Evolutionary conservation across 78 protist species (phyloP).

Genomic region (Dictyostelium firmibasis): DNA sequence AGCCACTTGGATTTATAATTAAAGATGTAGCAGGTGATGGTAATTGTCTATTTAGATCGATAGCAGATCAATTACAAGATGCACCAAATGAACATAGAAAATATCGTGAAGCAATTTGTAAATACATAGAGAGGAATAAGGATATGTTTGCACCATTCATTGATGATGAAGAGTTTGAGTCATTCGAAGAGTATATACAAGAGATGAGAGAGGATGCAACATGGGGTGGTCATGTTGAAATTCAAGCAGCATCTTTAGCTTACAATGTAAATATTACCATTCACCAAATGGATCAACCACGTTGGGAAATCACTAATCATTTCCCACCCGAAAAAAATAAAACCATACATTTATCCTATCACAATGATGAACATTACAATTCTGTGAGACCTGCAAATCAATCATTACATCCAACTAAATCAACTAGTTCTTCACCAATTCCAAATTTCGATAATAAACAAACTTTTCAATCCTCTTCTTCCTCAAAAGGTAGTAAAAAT

Average conservation of each 20-base stretch:
- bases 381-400: constrained; percentile 25
- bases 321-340: constrained; percentile 32
- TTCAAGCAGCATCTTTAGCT: constrained; percentile 61
- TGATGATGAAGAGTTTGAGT: constrained; percentile 70
- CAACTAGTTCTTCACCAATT: background rate
- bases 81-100: constrained; percentile 68
- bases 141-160: constrained; percentile 79
- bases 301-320: constrained; percentile 70
- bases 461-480: background rate
- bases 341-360: constrained; percentile 72
- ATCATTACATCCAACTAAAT: background rate
- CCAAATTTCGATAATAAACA: constrained; percentile 6
- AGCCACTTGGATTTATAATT: constrained; percentile 60
- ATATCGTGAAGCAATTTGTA: constrained; percentile 41
- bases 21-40: constrained; percentile 90
- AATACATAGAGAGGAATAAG: constrained; percentile 55
- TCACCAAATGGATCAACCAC: constrained; percentile 82
- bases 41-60: constrained; percentile 85
- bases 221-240: constrained; percentile 86
- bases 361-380: constrained; percentile 81
- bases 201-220: constrained; percentile 77
- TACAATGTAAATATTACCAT: constrained; percentile 71
- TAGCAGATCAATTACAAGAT: constrained; percentile 81
- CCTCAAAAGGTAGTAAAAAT: background rate
- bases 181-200: constrained; percentile 68